Percentiles rank a stretch among this genome's conserved stretches.
phyloP scores from a whole-genome alignment of 768 basidiomycete genomes.

The Tulasnella sp. region DNA sequence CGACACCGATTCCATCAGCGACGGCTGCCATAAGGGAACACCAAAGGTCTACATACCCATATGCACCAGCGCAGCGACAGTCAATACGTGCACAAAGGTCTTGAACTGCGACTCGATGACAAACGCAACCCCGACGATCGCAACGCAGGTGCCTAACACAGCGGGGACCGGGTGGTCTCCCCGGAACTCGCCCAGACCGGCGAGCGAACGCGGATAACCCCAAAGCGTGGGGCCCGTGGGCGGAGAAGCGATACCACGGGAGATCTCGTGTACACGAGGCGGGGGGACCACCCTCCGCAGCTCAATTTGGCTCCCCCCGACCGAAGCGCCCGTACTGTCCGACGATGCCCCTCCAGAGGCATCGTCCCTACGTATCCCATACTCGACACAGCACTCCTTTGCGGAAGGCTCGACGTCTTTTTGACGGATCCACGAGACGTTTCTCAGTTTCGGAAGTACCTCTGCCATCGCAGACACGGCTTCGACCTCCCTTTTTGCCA shows the following conservation, averaged over 20 bases:
- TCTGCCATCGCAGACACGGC: slow-evolving; percentile 3
- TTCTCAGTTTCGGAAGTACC: neutral
- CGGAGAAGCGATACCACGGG: neutral
- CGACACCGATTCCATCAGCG: neutral
- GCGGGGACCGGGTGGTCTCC: neutral
- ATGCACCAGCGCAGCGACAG: neutral
- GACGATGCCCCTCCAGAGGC: neutral
- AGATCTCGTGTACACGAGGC: neutral
- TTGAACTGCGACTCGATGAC: neutral
- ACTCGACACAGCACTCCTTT: neutral
- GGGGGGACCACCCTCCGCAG: neutral
- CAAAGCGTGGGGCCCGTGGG: neutral
- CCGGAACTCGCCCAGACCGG: neutral
- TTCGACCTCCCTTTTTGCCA: neutral
- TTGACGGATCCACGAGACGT: neutral
- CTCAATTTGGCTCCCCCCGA: neutral
- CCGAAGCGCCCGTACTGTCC: neutral
- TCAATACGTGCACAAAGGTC: neutral
- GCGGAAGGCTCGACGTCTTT: neutral
- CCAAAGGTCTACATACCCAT: neutral
- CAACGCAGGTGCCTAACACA: neutral
- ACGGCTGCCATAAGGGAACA: neutral
- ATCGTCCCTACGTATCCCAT: neutral
- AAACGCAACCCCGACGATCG: neutral
- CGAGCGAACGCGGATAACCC: neutral